A percentile compares a stretch with the other conserved stretches of the same genome.
Conservation (phyloP, 2,329 filamentous ascomycete genomes). For the Sporothrix variecibatus region DNA sequence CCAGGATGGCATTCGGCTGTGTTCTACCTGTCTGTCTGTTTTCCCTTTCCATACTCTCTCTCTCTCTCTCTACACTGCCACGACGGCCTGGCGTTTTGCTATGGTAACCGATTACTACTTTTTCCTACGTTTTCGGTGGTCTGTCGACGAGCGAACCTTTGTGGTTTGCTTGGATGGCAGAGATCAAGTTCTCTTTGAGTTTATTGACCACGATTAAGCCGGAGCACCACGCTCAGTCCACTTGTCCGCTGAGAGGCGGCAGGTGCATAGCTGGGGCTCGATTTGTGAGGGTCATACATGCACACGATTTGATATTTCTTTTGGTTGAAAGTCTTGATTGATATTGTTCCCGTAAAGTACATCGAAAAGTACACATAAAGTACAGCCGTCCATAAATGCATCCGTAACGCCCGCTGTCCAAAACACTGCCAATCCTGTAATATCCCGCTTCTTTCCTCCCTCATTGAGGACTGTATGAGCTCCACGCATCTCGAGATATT, state of each 20-base stretch:
- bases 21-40: not conserved
- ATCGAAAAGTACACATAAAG: not conserved
- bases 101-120: conserved; percentile 63
- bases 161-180: conserved; percentile 55
- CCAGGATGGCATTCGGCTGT: not conserved
- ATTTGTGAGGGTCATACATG: conserved; percentile 85
- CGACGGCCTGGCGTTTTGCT: conserved; percentile 55
- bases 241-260: conserved; percentile 71
- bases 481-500: conserved; percentile 84
- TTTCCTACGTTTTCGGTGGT: conserved; percentile 73
- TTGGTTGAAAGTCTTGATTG: not conserved
- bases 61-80: conserved; percentile 42
- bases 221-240: conserved; percentile 84
- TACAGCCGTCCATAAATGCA: not conserved
- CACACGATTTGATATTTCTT: not conserved
- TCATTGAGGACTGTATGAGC: conserved; percentile 84
- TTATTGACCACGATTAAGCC: conserved; percentile 89
- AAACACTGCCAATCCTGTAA: not conserved
- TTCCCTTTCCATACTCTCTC: not conserved
- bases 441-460: not conserved
- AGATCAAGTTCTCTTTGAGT: conserved; percentile 56
- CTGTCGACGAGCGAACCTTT: conserved; percentile 54
- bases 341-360: not conserved
- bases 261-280: conserved; percentile 91
- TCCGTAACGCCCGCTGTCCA: not conserved